Evolutionary conservation across 768 basidiomycete species (phyloP), one percentile per base, ranked within the genome.

Genomic region (Tricholoma flavovirens): DNA sequence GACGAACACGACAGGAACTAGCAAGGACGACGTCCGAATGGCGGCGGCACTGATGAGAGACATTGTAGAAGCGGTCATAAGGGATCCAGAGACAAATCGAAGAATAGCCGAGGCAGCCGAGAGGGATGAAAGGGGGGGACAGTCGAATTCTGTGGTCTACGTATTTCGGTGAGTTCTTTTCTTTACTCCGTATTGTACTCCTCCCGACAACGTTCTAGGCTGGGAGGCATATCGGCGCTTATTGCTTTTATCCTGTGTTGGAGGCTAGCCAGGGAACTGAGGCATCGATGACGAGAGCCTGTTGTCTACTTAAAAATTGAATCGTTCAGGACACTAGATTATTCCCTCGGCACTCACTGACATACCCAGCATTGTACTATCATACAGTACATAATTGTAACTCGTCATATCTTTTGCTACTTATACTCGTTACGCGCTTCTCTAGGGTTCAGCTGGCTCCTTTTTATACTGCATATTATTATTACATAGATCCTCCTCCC

Each of bases 111-210:
- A 58, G 12, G 56, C 53, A n/a, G 40, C 24, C 4, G 64, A 62
- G 15, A 64, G 59, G n/a, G 65, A 65, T 38, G 72, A 66, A 17
- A 56, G 56, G 26, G 64, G 62, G 2, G 59, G 64, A n/a, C 61
- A 69, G 21, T 79, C 85, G 1, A 84, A 87, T 68, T 84, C 90
- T n/a, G 82, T 92, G 4, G 90, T 84, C 9, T 80, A 91, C 62
- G 82, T 93, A 30, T 91, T 93, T 66, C 75, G 86, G 90, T 90
- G 60, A 65, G 85, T 71, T 2, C n/a, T 51, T 42, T 46, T 5
- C 15, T 38, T 26, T 32, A 9, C 52, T 53, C 57, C 36, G 30
- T 29, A 17, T 33, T n/a, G n/a, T n/a, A 49, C 46, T 51, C 43
- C 19, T 49, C 24, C 12, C 40, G 49, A 26, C 50, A 8, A 30